These are phyloP conservation scores for Epichloe gansuensis DNA, from an alignment of 2,329 filamentous ascomycete species.

Conservation along the genomic window DNA sequence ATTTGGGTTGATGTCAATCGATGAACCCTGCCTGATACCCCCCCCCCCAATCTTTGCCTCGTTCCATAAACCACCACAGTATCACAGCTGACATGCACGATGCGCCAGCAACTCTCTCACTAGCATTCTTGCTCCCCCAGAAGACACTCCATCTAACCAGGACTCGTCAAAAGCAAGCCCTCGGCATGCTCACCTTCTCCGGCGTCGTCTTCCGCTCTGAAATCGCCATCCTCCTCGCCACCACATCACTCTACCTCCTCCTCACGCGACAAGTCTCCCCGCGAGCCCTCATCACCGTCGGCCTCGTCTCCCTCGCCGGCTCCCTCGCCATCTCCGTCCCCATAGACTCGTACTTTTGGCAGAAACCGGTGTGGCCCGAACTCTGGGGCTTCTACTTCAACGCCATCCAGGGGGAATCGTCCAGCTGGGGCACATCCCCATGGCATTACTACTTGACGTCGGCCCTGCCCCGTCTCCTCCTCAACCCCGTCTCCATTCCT, in stretches of 20 bases:
- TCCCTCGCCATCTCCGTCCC: constrained; percentile 58
- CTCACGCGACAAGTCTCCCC: constrained; percentile 38
- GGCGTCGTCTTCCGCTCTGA: constrained; percentile 84
- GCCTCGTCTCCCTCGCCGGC: constrained; percentile 49
- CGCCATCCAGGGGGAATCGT: constrained; percentile 67
- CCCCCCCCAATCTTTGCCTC: not conserved
- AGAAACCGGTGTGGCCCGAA: constrained; percentile 77
- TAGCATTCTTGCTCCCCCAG: constrained; percentile 31
- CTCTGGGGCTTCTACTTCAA: constrained; percentile 85
- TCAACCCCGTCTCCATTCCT: constrained; percentile 59
- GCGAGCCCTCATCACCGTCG: constrained; percentile 50
- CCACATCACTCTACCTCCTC: constrained; percentile 53
- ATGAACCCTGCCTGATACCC: constrained; percentile 8
- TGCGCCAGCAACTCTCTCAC: constrained; percentile 49
- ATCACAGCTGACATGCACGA: not conserved
- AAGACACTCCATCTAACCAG: constrained; percentile 14
- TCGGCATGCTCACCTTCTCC: constrained; percentile 66
- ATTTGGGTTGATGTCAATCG: too few species aligned
- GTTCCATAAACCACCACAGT: not conserved
- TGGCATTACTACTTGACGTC: constrained; percentile 79
- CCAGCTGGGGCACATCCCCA: constrained; percentile 76
- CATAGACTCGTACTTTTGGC: constrained; percentile 92
- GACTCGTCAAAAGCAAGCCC: constrained; percentile 46
- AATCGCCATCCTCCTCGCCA: constrained; percentile 64
- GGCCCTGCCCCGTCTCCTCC: constrained; percentile 66